Evolutionary conservation across 352 stramenopile genomes (phyloP), one percentile per base, ranked within the genome.

Genomic region (Aphanomyces cochlioides): DNA sequence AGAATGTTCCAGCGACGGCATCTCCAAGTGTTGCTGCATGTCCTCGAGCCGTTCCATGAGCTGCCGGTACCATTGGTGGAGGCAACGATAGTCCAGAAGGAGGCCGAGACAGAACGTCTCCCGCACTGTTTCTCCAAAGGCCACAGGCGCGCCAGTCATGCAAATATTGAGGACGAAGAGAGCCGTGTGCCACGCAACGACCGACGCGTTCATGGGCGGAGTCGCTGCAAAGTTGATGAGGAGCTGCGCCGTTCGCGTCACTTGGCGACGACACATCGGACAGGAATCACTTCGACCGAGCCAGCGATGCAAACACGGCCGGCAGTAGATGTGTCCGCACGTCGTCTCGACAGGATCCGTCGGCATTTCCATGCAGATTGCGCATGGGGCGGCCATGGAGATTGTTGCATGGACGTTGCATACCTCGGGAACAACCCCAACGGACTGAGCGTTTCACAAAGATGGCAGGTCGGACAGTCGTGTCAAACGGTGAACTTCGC

Each of bases 351-450:
- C 13, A n/a, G 13, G 13, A 53, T 53, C 45, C 45, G 13, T n/a
- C 13, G 45, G 45, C n/a, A 53, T n/a, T 53, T 53, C 45, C 45
- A 53, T 53, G 45, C 45, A 53, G n/a, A 53, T 53, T n/a, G 45
- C 45, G 45, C 45, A 53, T n/a, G 28, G 28, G 28, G 28, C 28
- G 28, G 28, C 28, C 28, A 28, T 28, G 28, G 28, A 28, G 28
- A 28, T 28, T 28, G 28, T 28, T 28, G 28, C 28, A 28, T 28
- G 28, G 28, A 28, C 28, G 28, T 28, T 28, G 28, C 28, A 28
- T 28, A 28, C 28, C 28, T 28, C 28, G 28, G 28, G 28, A 28
- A 28, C 28, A 28, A 28, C 28, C 28, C 28, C 28, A 28, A 28
- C 1, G 28, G 28, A 2, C 28, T 2, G 28, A 28, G 28, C 28